Evolutionary conservation across 2,329 filamentous ascomycete species (phyloP).

Genomic region (Ophiostoma ips): DNA sequence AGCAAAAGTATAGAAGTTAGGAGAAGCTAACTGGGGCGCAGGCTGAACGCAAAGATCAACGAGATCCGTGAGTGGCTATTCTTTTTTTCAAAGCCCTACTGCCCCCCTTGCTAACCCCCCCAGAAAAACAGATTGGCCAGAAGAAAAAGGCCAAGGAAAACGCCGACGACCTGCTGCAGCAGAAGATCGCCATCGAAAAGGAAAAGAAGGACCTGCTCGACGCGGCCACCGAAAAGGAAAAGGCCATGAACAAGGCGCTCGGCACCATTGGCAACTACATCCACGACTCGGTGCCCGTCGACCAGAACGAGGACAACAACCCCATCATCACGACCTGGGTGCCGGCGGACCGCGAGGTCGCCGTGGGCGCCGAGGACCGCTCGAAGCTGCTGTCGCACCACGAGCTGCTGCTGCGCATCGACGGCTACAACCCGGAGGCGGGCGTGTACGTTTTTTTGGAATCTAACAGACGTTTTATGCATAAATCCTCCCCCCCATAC

Average conservation of each 20-base stretch:
- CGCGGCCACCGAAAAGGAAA: conserved; percentile 56
- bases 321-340: conserved; percentile 62
- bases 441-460: conserved; percentile 37
- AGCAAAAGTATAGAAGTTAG: too few relatives aligned
- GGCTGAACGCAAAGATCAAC: conserved; percentile 70
- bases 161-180: conserved; percentile 61
- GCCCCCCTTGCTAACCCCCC: background rate
- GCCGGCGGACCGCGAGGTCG: conserved; percentile 55
- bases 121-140: conserved; percentile 15
- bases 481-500: too few relatives aligned
- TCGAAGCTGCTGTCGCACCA: conserved; percentile 71
- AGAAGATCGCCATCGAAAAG: conserved; percentile 53
- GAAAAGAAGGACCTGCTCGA: conserved; percentile 71
- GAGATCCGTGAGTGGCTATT: conserved; percentile 20
- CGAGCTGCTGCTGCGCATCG: conserved; percentile 75
- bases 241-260: conserved; percentile 59
- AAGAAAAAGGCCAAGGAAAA: conserved; percentile 95
- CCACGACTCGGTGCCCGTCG: conserved; percentile 72
- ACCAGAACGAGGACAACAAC: conserved; percentile 84
- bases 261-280: conserved; percentile 84
- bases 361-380: conserved; percentile 45
- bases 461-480: too few relatives aligned
- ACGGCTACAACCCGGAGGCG: conserved; percentile 85
- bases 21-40: background rate
- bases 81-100: accelerated